Evolutionary conservation across 2,329 filamentous ascomycete species (phyloP), one percentile per base, ranked within the genome.

Genomic region (Epichloe glyceriae): DNA sequence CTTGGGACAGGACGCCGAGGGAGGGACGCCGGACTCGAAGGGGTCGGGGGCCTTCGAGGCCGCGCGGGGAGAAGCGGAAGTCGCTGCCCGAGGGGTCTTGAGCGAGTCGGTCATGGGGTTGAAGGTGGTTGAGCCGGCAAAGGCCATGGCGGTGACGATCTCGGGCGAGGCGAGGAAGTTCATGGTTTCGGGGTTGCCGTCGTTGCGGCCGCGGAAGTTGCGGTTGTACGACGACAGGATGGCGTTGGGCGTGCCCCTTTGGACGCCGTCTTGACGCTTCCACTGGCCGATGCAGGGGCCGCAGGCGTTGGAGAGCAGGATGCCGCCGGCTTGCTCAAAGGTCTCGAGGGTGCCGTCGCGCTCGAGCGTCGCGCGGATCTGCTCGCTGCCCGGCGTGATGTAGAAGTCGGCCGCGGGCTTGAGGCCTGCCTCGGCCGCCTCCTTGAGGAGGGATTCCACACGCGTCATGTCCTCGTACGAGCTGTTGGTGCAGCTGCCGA

Each of bases 401-500:
- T 95, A 96, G 71, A 98, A 96, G 63, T 90, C 86, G 2, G 88
- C 82, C 61, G 85, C 88, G 39, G 93, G 89, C 71, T 88, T 87
- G 53, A 98, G 74, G 15, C 93, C 93, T n/a, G 89, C 93, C 53
- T 83, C 82, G 49, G 83, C 78, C 10, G 93, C 93, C 67, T 96
- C 90, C 68, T 91, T 90, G 52, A 97, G 88, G 51, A 98, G 80
- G 63, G 89, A 82, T 70, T 96, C 91, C 14, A 90, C 88, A 54
- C 91, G 85, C 37, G 90, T 94, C 93, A 98, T 98, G 66, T 98
- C 93, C 70, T 96, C 86, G 67, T 97, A 98, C 2, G 93, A 97
- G 67, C 88, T 95, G 77, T 98, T 98, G 47, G 93, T 98, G 75
- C 93, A 98, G 72, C 89, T 95, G 54, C 93, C 93, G 64, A 98